Evolutionary conservation across 2,329 filamentous ascomycete genomes (phyloP).

Genomic region (Incumbomyces delicatus): DNA sequence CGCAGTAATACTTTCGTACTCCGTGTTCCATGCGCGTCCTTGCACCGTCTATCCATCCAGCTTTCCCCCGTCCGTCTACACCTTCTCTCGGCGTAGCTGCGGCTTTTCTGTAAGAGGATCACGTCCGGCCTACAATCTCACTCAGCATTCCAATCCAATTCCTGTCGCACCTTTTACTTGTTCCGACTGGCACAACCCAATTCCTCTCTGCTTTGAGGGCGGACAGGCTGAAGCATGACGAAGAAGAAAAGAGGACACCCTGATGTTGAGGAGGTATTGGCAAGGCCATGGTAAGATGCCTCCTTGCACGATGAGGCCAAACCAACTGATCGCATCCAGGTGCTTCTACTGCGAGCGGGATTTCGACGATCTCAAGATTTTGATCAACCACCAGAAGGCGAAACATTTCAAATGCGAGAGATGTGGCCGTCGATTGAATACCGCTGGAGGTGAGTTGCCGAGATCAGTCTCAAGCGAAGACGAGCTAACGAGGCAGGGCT

Average conservation of each 20-base stretch:
- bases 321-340: background rate
- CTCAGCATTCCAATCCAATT: too few species aligned
- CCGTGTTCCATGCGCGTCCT: too few species aligned
- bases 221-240: constrained; percentile 46
- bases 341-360: constrained; percentile 99
- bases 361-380: constrained; percentile 92
- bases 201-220: too few species aligned
- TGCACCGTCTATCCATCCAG: too few species aligned
- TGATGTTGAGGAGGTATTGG: constrained; percentile 77
- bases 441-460: constrained; percentile 66
- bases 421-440: constrained; percentile 81
- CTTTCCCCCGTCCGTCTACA: too few species aligned
- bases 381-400: constrained; percentile 96
- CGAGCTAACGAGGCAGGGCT: constrained; percentile 51
- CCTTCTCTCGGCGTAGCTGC: too few species aligned
- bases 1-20: too few species aligned
- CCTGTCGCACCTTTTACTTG: too few species aligned
- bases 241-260: constrained; percentile 86
- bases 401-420: constrained; percentile 97
- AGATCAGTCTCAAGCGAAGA: background rate
- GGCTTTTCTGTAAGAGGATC: too few species aligned
- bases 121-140: too few species aligned
- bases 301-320: background rate
- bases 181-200: too few species aligned
- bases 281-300: constrained; percentile 57